Percentiles rank a stretch among this genome's conserved stretches.
Conservation (phyloP, 108 stramenopile species). For the Fistulifera solaris region DNA sequence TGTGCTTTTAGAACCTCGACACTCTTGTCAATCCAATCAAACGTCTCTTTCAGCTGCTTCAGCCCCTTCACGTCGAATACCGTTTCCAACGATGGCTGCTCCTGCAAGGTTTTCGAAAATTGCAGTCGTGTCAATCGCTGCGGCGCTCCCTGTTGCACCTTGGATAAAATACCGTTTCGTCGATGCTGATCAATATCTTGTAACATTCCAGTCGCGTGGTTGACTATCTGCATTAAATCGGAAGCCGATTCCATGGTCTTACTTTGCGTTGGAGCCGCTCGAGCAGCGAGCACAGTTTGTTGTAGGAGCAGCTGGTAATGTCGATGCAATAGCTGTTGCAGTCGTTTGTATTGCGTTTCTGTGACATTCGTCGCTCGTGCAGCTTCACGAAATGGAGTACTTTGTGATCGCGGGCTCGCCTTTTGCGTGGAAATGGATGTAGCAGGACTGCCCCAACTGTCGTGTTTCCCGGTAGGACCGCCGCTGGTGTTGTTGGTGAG, state of each 20-base stretch:
- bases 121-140: constrained; percentile 69
- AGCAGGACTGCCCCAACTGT: constrained; percentile 21
- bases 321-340: constrained; percentile 36
- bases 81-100: constrained; percentile 29
- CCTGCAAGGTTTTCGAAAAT: constrained; percentile 41
- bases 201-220: constrained; percentile 75
- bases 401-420: constrained; percentile 10
- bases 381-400: constrained; percentile 24
- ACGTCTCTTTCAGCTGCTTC: constrained; percentile 53
- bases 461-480: constrained; percentile 1
- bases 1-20: constrained; percentile 21
- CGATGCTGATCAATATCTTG: constrained; percentile 86
- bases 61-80: constrained; percentile 71
- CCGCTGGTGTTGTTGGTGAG: background rate
- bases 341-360: constrained; percentile 37
- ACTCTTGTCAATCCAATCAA: constrained; percentile 62
- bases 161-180: constrained; percentile 75
- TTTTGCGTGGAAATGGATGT: constrained; percentile 31
- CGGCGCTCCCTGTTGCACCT: constrained; percentile 35
- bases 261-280: constrained; percentile 40
- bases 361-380: constrained; percentile 28
- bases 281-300: constrained; percentile 63
- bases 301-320: constrained; percentile 79
- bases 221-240: constrained; percentile 72
- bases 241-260: constrained; percentile 43